Percentiles rank a stretch among this genome's conserved stretches.
These are phyloP conservation scores for Porcisia hertigi DNA, from an alignment of 208 protist species.

Conservation along the genomic window DNA sequence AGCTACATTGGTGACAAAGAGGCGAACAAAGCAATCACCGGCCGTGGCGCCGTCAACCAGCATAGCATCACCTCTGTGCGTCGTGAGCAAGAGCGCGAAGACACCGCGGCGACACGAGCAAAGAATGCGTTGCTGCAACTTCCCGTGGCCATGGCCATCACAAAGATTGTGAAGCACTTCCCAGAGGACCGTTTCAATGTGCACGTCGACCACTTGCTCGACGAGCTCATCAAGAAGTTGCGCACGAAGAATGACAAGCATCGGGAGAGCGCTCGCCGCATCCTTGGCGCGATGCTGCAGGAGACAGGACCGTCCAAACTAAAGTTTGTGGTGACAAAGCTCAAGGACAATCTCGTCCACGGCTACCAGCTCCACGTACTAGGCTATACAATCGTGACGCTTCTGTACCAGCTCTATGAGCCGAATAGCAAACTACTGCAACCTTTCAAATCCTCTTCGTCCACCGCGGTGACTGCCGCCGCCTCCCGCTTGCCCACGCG, in stretches of 20 bases:
- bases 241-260: constrained; percentile 90
- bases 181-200: constrained; percentile 71
- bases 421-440: constrained; percentile 59
- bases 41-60: constrained; percentile 43
- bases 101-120: constrained; percentile 48
- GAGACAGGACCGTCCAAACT: constrained; percentile 86
- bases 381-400: constrained; percentile 90
- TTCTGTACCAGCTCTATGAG: constrained; percentile 89
- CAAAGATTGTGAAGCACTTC: constrained; percentile 85
- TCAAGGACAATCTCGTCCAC: constrained; percentile 87
- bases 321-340: constrained; percentile 77
- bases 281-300: constrained; percentile 82
- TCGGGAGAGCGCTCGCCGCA: constrained; percentile 79
- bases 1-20: constrained; percentile 65
- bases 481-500: neutral
- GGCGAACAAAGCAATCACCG: constrained; percentile 25
- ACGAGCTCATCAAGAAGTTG: constrained; percentile 80
- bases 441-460: neutral
- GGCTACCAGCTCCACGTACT: constrained; percentile 93
- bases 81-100: constrained; percentile 59
- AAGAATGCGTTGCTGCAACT: constrained; percentile 81
- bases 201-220: constrained; percentile 78
- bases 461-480: neutral
- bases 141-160: constrained; percentile 87
- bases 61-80: constrained; percentile 73